A percentile compares a stretch with the other conserved stretches of the same genome.
Evolutionary conservation across 768 basidiomycete species (phyloP).

Genomic region (Calocybe gangraenosa): DNA sequence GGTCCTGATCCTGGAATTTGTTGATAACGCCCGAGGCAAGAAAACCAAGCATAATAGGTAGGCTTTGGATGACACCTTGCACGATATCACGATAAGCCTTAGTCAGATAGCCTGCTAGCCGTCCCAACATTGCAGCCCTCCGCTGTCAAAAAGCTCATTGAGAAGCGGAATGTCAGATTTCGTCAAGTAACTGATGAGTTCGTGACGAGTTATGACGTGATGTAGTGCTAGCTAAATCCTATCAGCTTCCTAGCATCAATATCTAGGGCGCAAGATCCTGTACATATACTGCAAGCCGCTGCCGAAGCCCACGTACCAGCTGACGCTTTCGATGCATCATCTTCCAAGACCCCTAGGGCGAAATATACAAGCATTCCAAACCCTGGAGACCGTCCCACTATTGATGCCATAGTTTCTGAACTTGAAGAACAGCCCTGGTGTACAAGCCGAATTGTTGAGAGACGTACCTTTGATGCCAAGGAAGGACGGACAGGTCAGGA

Average conservation of each 20-base stretch:
- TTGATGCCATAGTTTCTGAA: constrained; percentile 56
- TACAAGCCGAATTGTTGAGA: constrained; percentile 59
- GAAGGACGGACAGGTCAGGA: constrained; percentile 42
- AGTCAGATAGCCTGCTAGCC: constrained; percentile 11
- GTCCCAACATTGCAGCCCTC: constrained; percentile 45
- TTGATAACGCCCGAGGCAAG: constrained; percentile 31
- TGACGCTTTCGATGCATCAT: constrained; percentile 35
- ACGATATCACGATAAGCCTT: neutral
- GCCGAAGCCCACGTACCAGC: constrained; percentile 70
- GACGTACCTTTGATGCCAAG: constrained; percentile 50
- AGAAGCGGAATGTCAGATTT: constrained; percentile 66
- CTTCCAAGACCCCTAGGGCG: constrained; percentile 7
- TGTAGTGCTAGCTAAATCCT: neutral
- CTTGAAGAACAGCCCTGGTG: constrained; percentile 62
- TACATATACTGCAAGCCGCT: constrained; percentile 58
- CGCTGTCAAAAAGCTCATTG: constrained; percentile 65
- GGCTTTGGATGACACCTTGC: neutral
- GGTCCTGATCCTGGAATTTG: constrained; percentile 44
- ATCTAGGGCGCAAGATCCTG: constrained; percentile 53
- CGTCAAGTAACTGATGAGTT: constrained; percentile 61
- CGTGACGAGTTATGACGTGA: constrained; percentile 23
- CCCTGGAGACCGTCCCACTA: constrained; percentile 51
- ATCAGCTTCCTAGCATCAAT: constrained; percentile 57
- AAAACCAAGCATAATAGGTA: constrained; percentile 27
- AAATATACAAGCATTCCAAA: constrained; percentile 30